Conservation (phyloP, 495 filamentous ascomycete genomes). For the Xanthoparmelia taractica region DNA sequence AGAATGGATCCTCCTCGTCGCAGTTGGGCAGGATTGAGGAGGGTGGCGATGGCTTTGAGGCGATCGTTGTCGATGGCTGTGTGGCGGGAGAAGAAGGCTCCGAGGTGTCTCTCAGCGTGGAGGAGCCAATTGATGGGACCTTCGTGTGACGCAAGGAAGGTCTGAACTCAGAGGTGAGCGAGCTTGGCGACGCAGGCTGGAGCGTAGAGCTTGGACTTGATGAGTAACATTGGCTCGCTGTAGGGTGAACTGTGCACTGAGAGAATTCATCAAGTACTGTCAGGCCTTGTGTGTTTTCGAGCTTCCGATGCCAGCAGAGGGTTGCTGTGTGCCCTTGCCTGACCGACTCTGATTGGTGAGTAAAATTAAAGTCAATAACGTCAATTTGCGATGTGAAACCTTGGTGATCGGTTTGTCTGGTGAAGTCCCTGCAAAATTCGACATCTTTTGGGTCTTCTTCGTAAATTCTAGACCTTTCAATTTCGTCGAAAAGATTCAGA, state of each 20-base stretch:
- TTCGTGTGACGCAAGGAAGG: not conserved
- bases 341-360: not conserved
- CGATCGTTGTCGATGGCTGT: not conserved
- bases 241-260: not conserved
- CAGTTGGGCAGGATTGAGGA: not conserved
- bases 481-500: slow-evolving; percentile 8
- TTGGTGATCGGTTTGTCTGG: not conserved
- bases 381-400: not conserved
- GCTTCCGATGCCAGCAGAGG: slow-evolving; percentile 6
- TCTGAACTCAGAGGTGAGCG: not conserved
- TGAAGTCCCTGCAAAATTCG: too few species aligned
- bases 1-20: slow-evolving; percentile 2
- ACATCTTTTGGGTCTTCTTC: not conserved
- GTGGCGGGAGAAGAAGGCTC: not conserved
- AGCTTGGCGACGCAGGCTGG: not conserved
- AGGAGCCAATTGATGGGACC: not conserved
- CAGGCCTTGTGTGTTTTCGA: not conserved
- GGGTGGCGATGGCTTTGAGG: not conserved
- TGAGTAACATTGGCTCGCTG: not conserved
- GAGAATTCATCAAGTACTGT: slow-evolving; percentile 2
- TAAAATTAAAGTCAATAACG: not conserved
- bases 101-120: not conserved
- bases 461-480: not conserved
- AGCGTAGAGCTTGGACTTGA: not conserved
- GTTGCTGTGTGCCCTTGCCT: not conserved